These are phyloP conservation scores for Discostella stelligeroides DNA, from an alignment of 108 stramenopile species.

Conservation along the genomic window DNA sequence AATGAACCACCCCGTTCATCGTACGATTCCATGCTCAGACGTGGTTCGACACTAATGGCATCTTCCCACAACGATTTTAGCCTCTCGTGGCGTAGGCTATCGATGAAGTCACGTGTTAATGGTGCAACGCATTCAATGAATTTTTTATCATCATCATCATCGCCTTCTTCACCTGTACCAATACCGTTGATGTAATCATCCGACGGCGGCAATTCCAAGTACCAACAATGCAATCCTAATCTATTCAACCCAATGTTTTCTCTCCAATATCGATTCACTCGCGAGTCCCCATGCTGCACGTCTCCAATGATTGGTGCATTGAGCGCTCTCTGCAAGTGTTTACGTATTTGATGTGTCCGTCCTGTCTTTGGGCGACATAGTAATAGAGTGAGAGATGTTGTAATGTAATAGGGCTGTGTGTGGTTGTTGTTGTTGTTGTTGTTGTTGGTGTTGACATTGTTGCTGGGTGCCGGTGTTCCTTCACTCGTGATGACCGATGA, in stretches of 20 bases:
- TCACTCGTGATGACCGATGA: background rate
- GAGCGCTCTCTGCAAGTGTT: conserved; percentile 48
- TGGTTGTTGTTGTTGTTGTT: too few species aligned
- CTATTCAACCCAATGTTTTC: conserved; percentile 53
- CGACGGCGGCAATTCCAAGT: conserved; percentile 53
- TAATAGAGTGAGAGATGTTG: conserved; percentile 45
- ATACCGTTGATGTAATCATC: background rate
- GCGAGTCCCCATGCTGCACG: conserved; percentile 71
- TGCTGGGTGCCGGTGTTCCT: conserved; percentile 2
- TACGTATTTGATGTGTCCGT: conserved; percentile 56
- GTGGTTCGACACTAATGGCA: conserved; percentile 42
- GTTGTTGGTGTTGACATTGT: too few species aligned
- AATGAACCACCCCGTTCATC: conserved; percentile 62
- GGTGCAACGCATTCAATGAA: conserved; percentile 52
- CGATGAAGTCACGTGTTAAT: conserved; percentile 39
- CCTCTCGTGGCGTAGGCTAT: conserved; percentile 25
- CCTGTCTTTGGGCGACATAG: conserved; percentile 60
- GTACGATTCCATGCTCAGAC: conserved; percentile 39
- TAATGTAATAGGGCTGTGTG: too few species aligned
- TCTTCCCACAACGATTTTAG: conserved; percentile 46
- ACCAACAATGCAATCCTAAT: conserved; percentile 70
- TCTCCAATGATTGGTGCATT: conserved; percentile 67
- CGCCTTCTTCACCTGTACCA: background rate
- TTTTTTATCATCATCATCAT: too few species aligned
- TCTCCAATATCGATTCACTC: conserved; percentile 76